These are phyloP conservation scores for Cryptococcus sp. DNA, from an alignment of 1,284 basidiomycete genomes.

Conservation along the genomic window DNA sequence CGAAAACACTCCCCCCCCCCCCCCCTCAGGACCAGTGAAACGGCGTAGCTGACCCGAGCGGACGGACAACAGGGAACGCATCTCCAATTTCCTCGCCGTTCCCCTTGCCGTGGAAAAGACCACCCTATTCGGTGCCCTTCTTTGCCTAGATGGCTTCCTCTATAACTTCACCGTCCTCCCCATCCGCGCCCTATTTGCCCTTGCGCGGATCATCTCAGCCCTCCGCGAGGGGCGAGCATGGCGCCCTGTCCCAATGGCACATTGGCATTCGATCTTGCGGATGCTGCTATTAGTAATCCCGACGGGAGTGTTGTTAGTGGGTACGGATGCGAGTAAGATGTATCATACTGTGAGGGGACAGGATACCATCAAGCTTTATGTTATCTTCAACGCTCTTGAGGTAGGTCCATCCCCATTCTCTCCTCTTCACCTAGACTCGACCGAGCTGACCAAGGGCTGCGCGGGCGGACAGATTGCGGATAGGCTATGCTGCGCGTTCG, in stretches of 20 bases:
- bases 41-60: neutral
- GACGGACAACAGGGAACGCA: conserved; percentile 77
- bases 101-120: conserved; percentile 96
- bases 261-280: conserved; percentile 60
- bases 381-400: conserved; percentile 97
- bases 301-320: conserved; percentile 68
- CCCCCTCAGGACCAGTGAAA: no score
- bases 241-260: conserved; percentile 36
- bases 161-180: conserved; percentile 98
- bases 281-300: conserved; percentile 72
- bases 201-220: conserved; percentile 59
- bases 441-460: neutral
- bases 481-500: conserved; percentile 90
- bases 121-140: conserved; percentile 84
- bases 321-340: conserved; percentile 96
- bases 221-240: conserved; percentile 11
- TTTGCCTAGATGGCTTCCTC: conserved; percentile 95
- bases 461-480: conserved; percentile 75
- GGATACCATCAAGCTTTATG: conserved; percentile 97
- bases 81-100: conserved; percentile 92
- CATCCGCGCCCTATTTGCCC: conserved; percentile 74
- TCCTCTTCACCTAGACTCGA: neutral
- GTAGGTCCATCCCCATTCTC: conserved; percentile 51
- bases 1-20: neutral
- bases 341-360: conserved; percentile 99